Conservation (phyloP, 331 rosid species). For the Phaseolus coccineus region DNA sequence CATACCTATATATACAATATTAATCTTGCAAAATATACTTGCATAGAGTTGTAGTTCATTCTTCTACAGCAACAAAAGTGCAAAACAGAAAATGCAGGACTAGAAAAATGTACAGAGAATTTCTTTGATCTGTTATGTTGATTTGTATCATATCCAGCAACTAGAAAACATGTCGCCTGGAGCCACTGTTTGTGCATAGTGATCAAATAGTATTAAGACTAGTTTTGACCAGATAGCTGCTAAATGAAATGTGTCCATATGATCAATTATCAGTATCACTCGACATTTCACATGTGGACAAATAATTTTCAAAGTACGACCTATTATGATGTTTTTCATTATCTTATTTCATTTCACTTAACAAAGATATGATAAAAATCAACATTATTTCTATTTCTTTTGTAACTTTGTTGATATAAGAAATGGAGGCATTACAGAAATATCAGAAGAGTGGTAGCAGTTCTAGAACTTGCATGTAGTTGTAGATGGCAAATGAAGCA, state of each 20-base stretch:
- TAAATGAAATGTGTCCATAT: background rate
- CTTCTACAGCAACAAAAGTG: too few species aligned
- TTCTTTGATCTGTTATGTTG: too few species aligned
- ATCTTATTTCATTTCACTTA: background rate
- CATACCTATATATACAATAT: too few species aligned
- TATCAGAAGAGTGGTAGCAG: background rate
- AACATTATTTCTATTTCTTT: too few species aligned
- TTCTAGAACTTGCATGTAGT: constrained; percentile 26
- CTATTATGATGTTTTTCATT: background rate
- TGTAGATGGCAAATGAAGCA: constrained; percentile 24
- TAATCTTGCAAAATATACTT: too few species aligned
- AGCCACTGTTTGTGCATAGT: constrained; percentile 1
- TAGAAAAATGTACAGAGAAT: too few species aligned
- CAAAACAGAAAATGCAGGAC: too few species aligned
- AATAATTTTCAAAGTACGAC: background rate
- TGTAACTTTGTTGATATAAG: background rate
- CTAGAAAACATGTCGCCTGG: too few species aligned
- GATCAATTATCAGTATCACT: background rate
- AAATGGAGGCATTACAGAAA: background rate
- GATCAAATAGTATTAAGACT: background rate
- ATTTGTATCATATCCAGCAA: too few species aligned
- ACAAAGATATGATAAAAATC: too few species aligned
- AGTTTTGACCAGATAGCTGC: background rate
- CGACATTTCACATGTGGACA: too few species aligned
- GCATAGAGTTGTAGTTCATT: too few species aligned